These are phyloP conservation scores for Quercus mongolica DNA, from an alignment of 306 rosid species.

Conservation along the genomic window DNA sequence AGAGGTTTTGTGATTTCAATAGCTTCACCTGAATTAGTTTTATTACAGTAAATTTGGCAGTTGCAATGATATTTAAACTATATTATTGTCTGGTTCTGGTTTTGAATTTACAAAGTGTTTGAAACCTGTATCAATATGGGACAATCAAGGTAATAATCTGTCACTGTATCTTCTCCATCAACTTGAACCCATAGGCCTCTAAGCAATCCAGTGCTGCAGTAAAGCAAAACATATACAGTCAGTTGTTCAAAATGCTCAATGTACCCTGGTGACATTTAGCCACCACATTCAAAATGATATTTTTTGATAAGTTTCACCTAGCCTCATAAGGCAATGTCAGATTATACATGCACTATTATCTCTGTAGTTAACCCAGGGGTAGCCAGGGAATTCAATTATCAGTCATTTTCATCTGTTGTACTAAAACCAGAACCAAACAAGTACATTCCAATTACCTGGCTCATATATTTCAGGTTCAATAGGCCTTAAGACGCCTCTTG, in stretches of 20 bases:
- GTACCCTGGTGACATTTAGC: neutral
- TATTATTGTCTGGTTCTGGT: neutral
- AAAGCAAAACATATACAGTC: constrained; percentile 12
- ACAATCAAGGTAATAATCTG: neutral
- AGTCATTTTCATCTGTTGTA: neutral
- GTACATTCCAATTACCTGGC: constrained; percentile 52
- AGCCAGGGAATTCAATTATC: neutral
- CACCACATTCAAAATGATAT: constrained; percentile 1
- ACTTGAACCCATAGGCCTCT: constrained; percentile 85
- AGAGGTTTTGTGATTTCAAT: constrained; percentile 10
- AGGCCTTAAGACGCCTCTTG: constrained; percentile 92
- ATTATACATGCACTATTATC: neutral
- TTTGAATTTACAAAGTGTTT: neutral
- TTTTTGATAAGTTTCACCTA: neutral
- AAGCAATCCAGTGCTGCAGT: constrained; percentile 67
- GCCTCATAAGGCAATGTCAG: neutral
- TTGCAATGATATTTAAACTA: neutral
- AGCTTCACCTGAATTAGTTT: neutral
- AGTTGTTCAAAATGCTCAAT: neutral
- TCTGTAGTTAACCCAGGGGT: neutral
- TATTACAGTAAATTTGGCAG: neutral
- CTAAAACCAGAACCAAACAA: constrained; percentile 12
- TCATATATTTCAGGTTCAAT: constrained; percentile 69
- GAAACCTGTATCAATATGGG: neutral
- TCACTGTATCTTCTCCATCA: constrained; percentile 67